phyloP scores from a whole-genome alignment of 2,329 filamentous ascomycete species.

The Teratosphaeria zuluensis region DNA sequence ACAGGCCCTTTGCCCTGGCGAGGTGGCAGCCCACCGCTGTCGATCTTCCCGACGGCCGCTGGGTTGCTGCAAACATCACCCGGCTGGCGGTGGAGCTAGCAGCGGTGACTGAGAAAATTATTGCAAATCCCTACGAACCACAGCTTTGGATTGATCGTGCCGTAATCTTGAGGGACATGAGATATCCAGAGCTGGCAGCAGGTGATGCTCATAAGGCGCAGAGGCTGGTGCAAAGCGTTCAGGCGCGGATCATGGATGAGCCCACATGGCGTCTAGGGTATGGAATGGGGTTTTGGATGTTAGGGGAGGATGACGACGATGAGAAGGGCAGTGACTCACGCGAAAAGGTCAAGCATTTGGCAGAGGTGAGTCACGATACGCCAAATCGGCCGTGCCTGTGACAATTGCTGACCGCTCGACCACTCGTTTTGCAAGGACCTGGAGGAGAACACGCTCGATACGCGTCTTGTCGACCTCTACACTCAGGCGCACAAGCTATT shows the following conservation, averaged over 20 bases:
- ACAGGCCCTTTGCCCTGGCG: slow-evolving; percentile 8
- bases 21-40: slow-evolving; percentile 11
- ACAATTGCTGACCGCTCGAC: background rate
- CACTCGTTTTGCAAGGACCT: background rate
- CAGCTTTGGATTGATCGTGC: slow-evolving; percentile 14
- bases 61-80: background rate
- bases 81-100: background rate
- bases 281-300: slow-evolving; percentile 21
- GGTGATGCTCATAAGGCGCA: slow-evolving; percentile 20
- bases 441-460: slow-evolving; percentile 4
- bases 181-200: slow-evolving; percentile 21
- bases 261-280: slow-evolving; percentile 12
- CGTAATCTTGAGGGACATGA: slow-evolving; percentile 8
- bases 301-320: slow-evolving; percentile 6
- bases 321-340: background rate
- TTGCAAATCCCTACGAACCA: slow-evolving; percentile 18
- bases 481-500: slow-evolving; percentile 7
- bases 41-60: slow-evolving; percentile 3
- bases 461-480: slow-evolving; percentile 5
- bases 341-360: background rate
- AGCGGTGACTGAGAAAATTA: slow-evolving; percentile 9
- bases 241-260: slow-evolving; percentile 3
- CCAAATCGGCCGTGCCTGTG: background rate
- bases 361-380: background rate
- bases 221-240: slow-evolving; percentile 1